phyloP scores from a whole-genome alignment of 78 protist species.

The Acrasis kona region DNA sequence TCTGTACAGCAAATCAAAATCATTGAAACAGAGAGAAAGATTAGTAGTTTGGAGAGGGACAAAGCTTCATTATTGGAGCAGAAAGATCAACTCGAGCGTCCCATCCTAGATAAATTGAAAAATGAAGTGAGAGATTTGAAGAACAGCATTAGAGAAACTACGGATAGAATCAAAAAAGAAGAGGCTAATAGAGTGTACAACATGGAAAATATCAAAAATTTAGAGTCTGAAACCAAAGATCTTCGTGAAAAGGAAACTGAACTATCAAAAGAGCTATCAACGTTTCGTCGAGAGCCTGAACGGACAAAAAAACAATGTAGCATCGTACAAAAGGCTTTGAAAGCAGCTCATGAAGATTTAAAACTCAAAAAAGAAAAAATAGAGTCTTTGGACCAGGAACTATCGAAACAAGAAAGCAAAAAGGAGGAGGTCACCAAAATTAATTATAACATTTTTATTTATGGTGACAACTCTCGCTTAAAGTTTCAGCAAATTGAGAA shows the following conservation, averaged over 20 bases:
- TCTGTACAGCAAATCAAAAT: constrained; percentile 9
- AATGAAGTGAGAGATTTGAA: background rate
- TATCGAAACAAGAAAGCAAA: too few relatives aligned
- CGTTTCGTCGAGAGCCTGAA: constrained; percentile 11
- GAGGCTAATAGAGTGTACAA: background rate
- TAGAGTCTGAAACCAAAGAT: background rate
- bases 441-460: too few relatives aligned
- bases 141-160: background rate
- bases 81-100: constrained; percentile 11
- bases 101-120: background rate
- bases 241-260: background rate
- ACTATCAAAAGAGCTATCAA: background rate
- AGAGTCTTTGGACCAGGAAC: too few relatives aligned
- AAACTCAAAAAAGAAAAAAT: background rate
- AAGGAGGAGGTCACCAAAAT: too few relatives aligned
- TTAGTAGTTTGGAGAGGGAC: background rate
- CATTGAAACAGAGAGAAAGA: constrained; percentile 16
- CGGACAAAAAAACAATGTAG: constrained; percentile 7
- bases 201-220: background rate
- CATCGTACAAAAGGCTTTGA: constrained; percentile 14
- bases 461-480: background rate
- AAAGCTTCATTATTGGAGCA: background rate
- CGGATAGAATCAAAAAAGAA: background rate
- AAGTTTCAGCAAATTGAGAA: background rate
- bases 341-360: background rate